These are phyloP conservation scores for Rhizopus delemar DNA, from an alignment of 371 early-diverging fungal species.

Conservation along the genomic window DNA sequence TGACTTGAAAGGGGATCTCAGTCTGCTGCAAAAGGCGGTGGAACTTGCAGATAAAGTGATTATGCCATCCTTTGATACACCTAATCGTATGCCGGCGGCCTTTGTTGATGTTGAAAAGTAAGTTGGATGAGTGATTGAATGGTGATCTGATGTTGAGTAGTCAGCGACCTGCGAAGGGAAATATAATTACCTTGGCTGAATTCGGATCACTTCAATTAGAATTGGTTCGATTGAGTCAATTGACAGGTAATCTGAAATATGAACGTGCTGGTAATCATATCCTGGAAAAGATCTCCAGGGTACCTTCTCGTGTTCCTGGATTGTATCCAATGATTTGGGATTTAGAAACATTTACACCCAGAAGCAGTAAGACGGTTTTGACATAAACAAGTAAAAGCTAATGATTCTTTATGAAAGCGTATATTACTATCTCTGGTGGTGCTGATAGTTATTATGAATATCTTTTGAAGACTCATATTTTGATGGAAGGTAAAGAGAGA, in stretches of 20 bases:
- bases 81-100: constrained; percentile 75
- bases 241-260: constrained; percentile 75
- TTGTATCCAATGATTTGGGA: constrained; percentile 71
- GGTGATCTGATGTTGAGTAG: constrained; percentile 5
- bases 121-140: constrained; percentile 20
- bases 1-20: constrained; percentile 58
- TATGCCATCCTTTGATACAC: constrained; percentile 52
- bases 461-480: constrained; percentile 68
- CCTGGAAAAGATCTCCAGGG: constrained; percentile 54
- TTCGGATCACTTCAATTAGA: constrained; percentile 89
- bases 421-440: constrained; percentile 57
- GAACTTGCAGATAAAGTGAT: constrained; percentile 41
- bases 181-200: constrained; percentile 73
- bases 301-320: constrained; percentile 60
- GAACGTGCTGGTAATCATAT: constrained; percentile 65
- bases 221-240: constrained; percentile 75
- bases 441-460: constrained; percentile 93
- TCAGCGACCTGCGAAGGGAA: constrained; percentile 20
- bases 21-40: constrained; percentile 52
- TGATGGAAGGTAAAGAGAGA: constrained; percentile 53
- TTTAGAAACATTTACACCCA: constrained; percentile 34
- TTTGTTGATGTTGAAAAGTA: constrained; percentile 60
- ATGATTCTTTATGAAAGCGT: constrained; percentile 19
- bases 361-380: constrained; percentile 41
- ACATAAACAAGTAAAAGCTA: too few species aligned